Percentiles rank a stretch among this genome's conserved stretches.
These are phyloP conservation scores for Colletotrichum sp. DNA, from an alignment of 2,329 filamentous ascomycete genomes.

Conservation along the genomic window DNA sequence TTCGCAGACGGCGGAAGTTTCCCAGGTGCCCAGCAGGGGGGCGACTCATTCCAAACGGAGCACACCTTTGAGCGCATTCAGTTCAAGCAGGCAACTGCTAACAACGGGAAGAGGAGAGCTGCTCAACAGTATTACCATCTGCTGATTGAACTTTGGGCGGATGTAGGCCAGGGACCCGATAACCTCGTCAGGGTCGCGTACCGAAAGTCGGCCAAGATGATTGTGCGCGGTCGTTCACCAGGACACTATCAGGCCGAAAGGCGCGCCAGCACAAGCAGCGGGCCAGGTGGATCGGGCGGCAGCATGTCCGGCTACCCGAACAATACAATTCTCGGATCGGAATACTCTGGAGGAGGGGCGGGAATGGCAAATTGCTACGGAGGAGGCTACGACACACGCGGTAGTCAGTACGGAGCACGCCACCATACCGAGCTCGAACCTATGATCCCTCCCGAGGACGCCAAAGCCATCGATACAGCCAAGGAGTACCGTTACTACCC, in stretches of 20 bases:
- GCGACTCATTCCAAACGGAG: conserved; percentile 52
- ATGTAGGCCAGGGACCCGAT: conserved; percentile 59
- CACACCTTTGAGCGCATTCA: conserved; percentile 87
- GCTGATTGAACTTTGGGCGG: conserved; percentile 82
- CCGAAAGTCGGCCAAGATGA: conserved; percentile 79
- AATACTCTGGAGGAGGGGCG: conserved; percentile 40
- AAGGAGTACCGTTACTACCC: conserved; percentile 64
- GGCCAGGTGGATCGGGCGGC: conserved; percentile 68
- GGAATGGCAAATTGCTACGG: conserved; percentile 45
- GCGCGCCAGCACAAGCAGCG: conserved; percentile 72
- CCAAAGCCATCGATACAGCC: conserved; percentile 51
- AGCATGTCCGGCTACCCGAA: conserved; percentile 57
- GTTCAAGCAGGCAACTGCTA: conserved; percentile 92
- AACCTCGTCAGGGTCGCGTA: conserved; percentile 75
- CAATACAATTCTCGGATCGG: conserved; percentile 43
- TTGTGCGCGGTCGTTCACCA: conserved; percentile 84
- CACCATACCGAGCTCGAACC: conserved; percentile 59
- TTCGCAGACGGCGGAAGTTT: conserved; percentile 42
- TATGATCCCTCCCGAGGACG: conserved; percentile 56
- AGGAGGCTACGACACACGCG: conserved; percentile 43
- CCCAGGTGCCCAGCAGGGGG: conserved; percentile 28
- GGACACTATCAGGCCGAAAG: conserved; percentile 80
- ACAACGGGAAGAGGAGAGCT: conserved; percentile 89
- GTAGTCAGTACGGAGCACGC: conserved; percentile 46
- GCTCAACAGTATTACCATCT: conserved; percentile 93